These are phyloP conservation scores for Cinnamomum chago DNA, from an alignment of 164 flowering plant genomes.

Conservation along the genomic window DNA sequence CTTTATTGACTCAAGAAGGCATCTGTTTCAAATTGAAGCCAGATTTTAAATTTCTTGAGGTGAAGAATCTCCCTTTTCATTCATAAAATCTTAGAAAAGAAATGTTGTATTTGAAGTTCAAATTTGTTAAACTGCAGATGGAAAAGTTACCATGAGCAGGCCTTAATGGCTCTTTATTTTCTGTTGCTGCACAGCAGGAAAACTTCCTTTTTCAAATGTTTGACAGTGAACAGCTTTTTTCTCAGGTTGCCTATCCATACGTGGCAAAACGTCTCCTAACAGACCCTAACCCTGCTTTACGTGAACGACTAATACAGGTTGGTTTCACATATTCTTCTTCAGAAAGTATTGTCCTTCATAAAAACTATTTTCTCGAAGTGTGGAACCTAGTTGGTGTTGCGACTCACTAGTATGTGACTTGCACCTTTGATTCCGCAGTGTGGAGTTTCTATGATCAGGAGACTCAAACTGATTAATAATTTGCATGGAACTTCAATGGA, in stretches of 20 bases:
- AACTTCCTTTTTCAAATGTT: neutral
- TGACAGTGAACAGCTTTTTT: slow-evolving; percentile 1
- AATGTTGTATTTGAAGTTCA: neutral
- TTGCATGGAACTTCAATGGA: neutral
- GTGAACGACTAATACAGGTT: slow-evolving; percentile 97
- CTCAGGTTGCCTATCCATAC: slow-evolving; percentile 94
- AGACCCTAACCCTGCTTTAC: slow-evolving; percentile 96
- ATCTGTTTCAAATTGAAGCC: slow-evolving; percentile 90
- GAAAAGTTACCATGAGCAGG: neutral
- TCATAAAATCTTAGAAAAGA: neutral
- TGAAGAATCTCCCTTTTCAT: slow-evolving; percentile 18
- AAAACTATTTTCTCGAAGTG: neutral
- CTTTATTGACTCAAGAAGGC: slow-evolving; percentile 95
- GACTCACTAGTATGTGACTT: neutral
- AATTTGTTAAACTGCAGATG: neutral
- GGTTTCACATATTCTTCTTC: slow-evolving; percentile 11
- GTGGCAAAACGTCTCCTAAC: slow-evolving; percentile 95
- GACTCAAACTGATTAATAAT: neutral
- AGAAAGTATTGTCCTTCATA: neutral
- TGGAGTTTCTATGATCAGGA: neutral
- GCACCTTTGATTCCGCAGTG: neutral
- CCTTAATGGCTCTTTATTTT: neutral
- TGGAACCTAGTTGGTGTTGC: neutral
- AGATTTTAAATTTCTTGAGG: slow-evolving; percentile 97
- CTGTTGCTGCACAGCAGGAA: neutral